These are phyloP conservation scores for Lentinula boryana DNA, from an alignment of 768 basidiomycete species.

Conservation along the genomic window DNA sequence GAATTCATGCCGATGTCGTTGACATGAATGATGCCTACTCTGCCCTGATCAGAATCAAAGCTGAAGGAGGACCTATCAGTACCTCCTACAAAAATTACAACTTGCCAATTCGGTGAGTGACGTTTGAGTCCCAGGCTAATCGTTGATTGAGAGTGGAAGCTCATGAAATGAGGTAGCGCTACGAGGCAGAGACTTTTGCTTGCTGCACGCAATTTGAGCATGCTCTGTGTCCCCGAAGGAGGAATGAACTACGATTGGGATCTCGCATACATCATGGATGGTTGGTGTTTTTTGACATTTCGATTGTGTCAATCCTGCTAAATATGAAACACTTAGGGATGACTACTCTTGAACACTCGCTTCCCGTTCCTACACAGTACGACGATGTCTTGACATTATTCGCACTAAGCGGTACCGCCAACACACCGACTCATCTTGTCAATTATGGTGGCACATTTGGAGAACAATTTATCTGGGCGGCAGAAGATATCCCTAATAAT, in stretches of 20 bases:
- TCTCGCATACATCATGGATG: slow-evolving; percentile 72
- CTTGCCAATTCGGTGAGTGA: slow-evolving; percentile 51
- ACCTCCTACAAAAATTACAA: slow-evolving; percentile 81
- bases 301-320: not conserved
- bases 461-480: slow-evolving; percentile 66
- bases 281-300: slow-evolving; percentile 23
- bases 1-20: slow-evolving; percentile 56
- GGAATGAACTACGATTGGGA: slow-evolving; percentile 83
- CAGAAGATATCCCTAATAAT: slow-evolving; percentile 58
- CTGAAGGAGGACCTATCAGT: slow-evolving; percentile 61
- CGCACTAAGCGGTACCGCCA: slow-evolving; percentile 61
- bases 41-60: slow-evolving; percentile 63
- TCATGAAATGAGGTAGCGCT: slow-evolving; percentile 32
- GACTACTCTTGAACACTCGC: slow-evolving; percentile 70
- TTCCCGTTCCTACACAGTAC: slow-evolving; percentile 60
- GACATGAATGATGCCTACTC: slow-evolving; percentile 57
- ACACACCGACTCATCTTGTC: slow-evolving; percentile 71
- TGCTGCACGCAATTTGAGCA: slow-evolving; percentile 54
- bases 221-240: slow-evolving; percentile 73
- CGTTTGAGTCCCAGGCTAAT: too few relatives aligned
- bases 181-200: slow-evolving; percentile 61
- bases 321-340: slow-evolving; percentile 33
- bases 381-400: slow-evolving; percentile 63
- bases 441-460: slow-evolving; percentile 72
- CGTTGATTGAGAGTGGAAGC: too few relatives aligned